Evolutionary conservation across 2,329 filamentous ascomycete species (phyloP), one percentile per base, ranked within the genome.

Genomic region (Fusarium luffae): DNA sequence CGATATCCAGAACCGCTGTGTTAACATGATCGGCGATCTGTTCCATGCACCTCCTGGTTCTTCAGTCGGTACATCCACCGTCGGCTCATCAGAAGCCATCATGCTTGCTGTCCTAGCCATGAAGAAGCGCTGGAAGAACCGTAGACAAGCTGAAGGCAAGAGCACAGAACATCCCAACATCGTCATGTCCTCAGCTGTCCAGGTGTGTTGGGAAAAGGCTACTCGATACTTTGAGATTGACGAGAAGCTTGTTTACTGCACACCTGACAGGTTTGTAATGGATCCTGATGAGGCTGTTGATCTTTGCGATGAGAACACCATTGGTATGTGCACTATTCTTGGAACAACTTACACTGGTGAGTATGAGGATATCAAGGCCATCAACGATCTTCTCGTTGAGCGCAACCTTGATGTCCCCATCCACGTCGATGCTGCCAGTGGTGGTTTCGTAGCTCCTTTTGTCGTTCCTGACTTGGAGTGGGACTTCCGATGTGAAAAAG

Each of bases 151-250:
- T 7, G 92, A 89, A 74, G 94, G 94, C 66, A 96, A 97, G 83
- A 88, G 93, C 57, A 88, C 80, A 65, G 92, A 94, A 68, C 87
- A 87, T 46, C 95, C 95, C 58, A 98, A 98, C 82, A 91, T 98
- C 66, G 84, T 98, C 84, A 98, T 98, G 95, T 96, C 93, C 75
- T 93, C 93, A 27, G 94, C 95, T 32, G 95, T 98, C 4, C 95
- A 98, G 82, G 95, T 98, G 42, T 97, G 94, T 85, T 98, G 94
- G 94, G 94, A 98, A 81, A 98, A 98, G 84, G 91, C 92, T 1
- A 89, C 91, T 7, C 87, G 93, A 54, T 97, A 97, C 83, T 96
- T 97, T 75, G 95, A 98, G 76, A 88, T 98, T 43, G 95, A 98
- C 73, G 94, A 98, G 84, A 93, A 92, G 81, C 94, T 87, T 11